A percentile compares a stretch with the other conserved stretches of the same genome.
Evolutionary conservation across 73 alveolate species (phyloP).

Genomic region (Tetrahymena borealis): DNA sequence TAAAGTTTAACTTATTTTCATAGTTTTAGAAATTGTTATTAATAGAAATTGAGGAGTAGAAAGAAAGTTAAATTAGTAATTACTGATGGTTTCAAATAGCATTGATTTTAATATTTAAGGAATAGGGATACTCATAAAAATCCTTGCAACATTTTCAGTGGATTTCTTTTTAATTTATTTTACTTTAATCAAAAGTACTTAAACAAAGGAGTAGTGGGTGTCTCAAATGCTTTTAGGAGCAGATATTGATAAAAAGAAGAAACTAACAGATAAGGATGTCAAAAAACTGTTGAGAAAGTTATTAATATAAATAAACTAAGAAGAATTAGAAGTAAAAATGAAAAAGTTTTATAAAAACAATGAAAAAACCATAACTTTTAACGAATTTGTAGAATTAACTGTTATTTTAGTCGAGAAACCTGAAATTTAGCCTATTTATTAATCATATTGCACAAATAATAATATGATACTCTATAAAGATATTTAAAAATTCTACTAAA

Average conservation of each 20-base stretch:
- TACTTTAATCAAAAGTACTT: neutral
- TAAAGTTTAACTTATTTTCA: no score
- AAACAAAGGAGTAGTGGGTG: neutral
- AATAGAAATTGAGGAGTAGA: no score
- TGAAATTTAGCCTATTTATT: neutral
- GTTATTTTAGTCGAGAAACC: neutral
- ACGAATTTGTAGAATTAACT: neutral
- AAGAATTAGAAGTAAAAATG: neutral
- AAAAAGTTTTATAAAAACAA: neutral
- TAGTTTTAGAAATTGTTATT: no score
- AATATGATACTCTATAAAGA: neutral
- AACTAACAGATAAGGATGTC: neutral
- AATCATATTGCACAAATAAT: neutral
- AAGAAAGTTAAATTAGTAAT: no score
- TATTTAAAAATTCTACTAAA: neutral
- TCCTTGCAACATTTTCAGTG: no score
- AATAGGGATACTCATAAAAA: no score
- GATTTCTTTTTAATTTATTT: no score
- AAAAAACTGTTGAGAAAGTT: neutral
- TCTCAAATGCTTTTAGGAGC: neutral
- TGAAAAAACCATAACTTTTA: neutral
- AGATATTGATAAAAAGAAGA: neutral
- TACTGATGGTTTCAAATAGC: no score
- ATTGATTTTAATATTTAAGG: no score
- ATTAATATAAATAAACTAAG: neutral